These are phyloP conservation scores for Penicillium sp. DNA, from an alignment of 2,329 filamentous ascomycete genomes.

Conservation along the genomic window DNA sequence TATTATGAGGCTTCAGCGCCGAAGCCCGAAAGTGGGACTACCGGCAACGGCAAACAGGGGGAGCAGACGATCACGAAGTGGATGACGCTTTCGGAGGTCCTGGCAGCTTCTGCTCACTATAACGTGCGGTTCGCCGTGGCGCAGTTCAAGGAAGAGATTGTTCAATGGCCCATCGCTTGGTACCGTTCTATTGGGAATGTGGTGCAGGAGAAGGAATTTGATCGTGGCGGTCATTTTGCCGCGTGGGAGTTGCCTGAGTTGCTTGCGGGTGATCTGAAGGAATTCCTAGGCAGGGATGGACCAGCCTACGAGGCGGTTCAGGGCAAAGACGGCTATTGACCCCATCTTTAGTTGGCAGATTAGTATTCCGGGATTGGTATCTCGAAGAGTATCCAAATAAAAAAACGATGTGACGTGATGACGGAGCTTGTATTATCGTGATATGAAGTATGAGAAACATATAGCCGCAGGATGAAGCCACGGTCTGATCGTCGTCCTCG, in stretches of 20 bases:
- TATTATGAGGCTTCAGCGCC: slow-evolving; percentile 64
- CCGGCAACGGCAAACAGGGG: slow-evolving; percentile 28
- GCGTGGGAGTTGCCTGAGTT: slow-evolving; percentile 52
- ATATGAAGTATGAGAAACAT: slow-evolving; percentile 23
- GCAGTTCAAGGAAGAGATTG: slow-evolving; percentile 53
- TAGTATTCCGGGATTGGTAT: neutral
- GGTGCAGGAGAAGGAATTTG: slow-evolving; percentile 48
- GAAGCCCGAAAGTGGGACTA: slow-evolving; percentile 1
- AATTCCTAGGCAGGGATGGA: slow-evolving; percentile 48
- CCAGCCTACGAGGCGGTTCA: slow-evolving; percentile 36
- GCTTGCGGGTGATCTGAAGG: slow-evolving; percentile 46
- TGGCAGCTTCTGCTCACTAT: slow-evolving; percentile 42
- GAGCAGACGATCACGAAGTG: slow-evolving; percentile 4
- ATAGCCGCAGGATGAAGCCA: slow-evolving; percentile 12
- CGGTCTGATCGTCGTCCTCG: slow-evolving; percentile 12
- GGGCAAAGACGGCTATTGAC: slow-evolving; percentile 36
- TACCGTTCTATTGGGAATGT: slow-evolving; percentile 51
- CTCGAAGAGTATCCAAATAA: neutral
- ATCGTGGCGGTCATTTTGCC: slow-evolving; percentile 54
- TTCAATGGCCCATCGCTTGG: slow-evolving; percentile 52
- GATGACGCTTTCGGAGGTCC: slow-evolving; percentile 20
- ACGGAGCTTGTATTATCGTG: slow-evolving; percentile 27
- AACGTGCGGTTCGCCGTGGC: slow-evolving; percentile 54
- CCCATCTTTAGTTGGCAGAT: neutral
- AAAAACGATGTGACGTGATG: slow-evolving; percentile 20